Evolutionary conservation across 805 yeast species (phyloP).

Genomic region (Spathaspora passalidarum): DNA sequence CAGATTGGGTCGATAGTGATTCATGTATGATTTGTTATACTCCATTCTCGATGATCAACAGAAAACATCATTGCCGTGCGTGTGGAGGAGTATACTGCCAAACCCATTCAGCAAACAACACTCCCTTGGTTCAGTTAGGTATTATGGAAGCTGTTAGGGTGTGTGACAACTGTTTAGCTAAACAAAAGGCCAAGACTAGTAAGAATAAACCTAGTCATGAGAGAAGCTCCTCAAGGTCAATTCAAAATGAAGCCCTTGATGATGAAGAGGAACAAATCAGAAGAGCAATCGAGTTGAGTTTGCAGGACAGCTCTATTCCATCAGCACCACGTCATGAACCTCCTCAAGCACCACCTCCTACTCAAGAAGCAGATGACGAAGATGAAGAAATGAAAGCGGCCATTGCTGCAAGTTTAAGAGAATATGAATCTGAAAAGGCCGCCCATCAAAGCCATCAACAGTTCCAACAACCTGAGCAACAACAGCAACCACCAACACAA

Average conservation of each 20-base stretch:
- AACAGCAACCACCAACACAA: slow-evolving; percentile 17
- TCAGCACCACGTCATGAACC: slow-evolving; percentile 13
- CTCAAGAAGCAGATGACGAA: slow-evolving; percentile 46
- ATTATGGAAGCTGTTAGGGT: slow-evolving; percentile 88
- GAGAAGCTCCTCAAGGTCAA: too few species aligned
- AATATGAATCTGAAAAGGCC: slow-evolving; percentile 44
- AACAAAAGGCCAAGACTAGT: slow-evolving; percentile 7
- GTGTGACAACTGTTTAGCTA: slow-evolving; percentile 76
- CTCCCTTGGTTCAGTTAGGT: slow-evolving; percentile 79
- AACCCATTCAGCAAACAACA: slow-evolving; percentile 70
- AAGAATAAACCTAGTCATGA: background rate
- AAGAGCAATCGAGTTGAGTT: slow-evolving; percentile 74
- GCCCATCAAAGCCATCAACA: slow-evolving; percentile 8
- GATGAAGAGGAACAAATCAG: slow-evolving; percentile 76
- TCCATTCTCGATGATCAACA: slow-evolving; percentile 72
- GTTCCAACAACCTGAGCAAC: slow-evolving; percentile 12
- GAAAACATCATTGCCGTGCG: slow-evolving; percentile 95
- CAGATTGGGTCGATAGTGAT: slow-evolving; percentile 96
- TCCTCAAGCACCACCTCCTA: slow-evolving; percentile 16
- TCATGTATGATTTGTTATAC: slow-evolving; percentile 92
- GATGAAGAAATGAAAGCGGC: slow-evolving; percentile 88
- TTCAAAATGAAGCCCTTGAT: too few species aligned
- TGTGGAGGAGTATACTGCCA: slow-evolving; percentile 96
- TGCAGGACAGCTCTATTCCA: slow-evolving; percentile 48
- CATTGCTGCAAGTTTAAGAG: slow-evolving; percentile 84